Percentiles rank a stretch among this genome's conserved stretches.
Evolutionary conservation across 2,329 filamentous ascomycete genomes (phyloP).

Genomic region (Leptographium lundbergii): DNA sequence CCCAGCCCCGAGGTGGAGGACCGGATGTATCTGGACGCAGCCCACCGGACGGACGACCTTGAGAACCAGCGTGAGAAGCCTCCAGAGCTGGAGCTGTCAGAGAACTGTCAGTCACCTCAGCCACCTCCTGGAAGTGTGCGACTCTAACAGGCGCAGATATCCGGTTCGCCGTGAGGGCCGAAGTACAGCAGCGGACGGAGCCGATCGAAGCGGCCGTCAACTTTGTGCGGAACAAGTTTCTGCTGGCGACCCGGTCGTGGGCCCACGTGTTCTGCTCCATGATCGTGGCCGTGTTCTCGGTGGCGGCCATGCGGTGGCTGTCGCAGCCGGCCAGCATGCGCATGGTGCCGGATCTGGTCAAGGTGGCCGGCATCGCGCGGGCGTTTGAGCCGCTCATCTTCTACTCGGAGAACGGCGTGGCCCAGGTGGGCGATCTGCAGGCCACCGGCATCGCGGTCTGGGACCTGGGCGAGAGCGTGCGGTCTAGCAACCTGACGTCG

Average conservation of each 20-base stretch:
- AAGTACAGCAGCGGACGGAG: slow-evolving; percentile 77
- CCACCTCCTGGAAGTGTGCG: not conserved
- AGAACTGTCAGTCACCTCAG: slow-evolving; percentile 36
- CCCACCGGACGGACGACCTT: not conserved
- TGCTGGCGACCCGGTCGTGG: slow-evolving; percentile 55
- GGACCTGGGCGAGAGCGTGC: slow-evolving; percentile 85
- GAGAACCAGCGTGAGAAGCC: slow-evolving; percentile 13
- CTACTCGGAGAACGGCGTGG: slow-evolving; percentile 80
- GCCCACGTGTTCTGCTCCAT: slow-evolving; percentile 51
- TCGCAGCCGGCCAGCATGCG: slow-evolving; percentile 54
- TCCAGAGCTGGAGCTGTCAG: slow-evolving; percentile 18
- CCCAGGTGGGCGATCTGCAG: slow-evolving; percentile 77
- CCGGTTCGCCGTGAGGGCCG: slow-evolving; percentile 74
- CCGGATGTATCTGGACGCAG: slow-evolving; percentile 12
- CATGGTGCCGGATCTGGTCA: slow-evolving; percentile 74
- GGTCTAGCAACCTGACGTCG: slow-evolving; percentile 81
- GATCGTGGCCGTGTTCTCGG: slow-evolving; percentile 48
- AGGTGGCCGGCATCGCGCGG: slow-evolving; percentile 77
- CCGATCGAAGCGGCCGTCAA: slow-evolving; percentile 64
- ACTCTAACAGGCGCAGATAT: slow-evolving; percentile 50
- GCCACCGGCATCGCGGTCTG: slow-evolving; percentile 88
- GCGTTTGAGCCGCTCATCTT: slow-evolving; percentile 91
- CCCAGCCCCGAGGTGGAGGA: slow-evolving; percentile 33
- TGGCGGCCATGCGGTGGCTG: slow-evolving; percentile 52
- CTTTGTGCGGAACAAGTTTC: slow-evolving; percentile 47